Conservation (phyloP, 2,329 filamentous ascomycete species). For the Cladosporium cucumerinum region DNA sequence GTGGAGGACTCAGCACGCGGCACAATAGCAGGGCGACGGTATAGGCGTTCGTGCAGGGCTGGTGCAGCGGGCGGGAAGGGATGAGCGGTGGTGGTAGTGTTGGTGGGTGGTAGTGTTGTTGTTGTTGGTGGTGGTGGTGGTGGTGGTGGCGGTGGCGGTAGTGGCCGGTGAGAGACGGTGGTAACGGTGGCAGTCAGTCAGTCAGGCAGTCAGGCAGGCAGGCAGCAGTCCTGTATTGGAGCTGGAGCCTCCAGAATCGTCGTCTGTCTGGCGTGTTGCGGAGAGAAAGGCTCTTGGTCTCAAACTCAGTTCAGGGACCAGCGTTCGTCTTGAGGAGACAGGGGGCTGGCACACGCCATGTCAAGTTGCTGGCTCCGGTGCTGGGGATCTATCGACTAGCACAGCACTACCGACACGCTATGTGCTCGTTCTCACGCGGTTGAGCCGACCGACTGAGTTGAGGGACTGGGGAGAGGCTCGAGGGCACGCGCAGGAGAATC, state of each 20-base stretch:
- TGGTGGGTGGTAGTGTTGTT: neutral
- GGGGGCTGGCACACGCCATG: neutral
- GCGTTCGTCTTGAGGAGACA: neutral
- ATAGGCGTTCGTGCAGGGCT: constrained; percentile 12
- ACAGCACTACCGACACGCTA: neutral
- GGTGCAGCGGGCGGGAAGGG: neutral
- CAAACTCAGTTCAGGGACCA: constrained; percentile 1
- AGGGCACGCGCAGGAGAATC: neutral
- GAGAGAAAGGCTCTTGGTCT: neutral
- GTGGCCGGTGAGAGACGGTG: neutral
- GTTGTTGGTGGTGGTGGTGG: too few relatives aligned
- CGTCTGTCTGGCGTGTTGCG: neutral
- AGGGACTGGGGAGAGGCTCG: neutral
- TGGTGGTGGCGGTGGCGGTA: neutral
- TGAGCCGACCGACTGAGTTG: neutral
- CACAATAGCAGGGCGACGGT: neutral
- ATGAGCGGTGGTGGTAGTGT: neutral
- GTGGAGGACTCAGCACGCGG: neutral
- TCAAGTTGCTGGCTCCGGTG: neutral
- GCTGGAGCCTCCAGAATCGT: neutral
- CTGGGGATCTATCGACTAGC: neutral
- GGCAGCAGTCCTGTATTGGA: neutral
- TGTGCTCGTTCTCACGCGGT: neutral
- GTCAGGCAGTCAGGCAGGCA: too few relatives aligned
- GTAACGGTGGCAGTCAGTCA: neutral